Evolutionary conservation across 1,284 basidiomycete genomes (phyloP).

Genomic region (Cryptococcus wingfieldii): DNA sequence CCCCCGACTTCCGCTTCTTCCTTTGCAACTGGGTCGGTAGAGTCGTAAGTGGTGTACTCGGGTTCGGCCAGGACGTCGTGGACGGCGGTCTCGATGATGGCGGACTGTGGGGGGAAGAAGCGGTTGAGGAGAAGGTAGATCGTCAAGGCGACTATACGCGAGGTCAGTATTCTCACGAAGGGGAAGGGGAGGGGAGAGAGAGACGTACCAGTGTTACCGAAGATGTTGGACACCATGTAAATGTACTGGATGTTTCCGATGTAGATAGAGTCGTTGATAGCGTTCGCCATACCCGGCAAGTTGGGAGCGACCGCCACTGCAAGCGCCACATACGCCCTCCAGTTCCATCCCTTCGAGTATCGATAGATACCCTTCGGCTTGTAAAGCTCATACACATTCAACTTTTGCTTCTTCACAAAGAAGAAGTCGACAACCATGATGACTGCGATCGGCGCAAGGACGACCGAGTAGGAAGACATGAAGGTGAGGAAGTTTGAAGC

Average conservation of each 20-base stretch:
- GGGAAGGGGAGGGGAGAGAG: neutral
- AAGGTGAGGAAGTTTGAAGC: constrained; percentile 38
- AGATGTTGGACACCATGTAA: constrained; percentile 48
- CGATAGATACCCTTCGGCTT: constrained; percentile 35
- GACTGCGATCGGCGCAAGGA: constrained; percentile 38
- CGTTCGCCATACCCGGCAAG: constrained; percentile 56
- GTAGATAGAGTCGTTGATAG: constrained; percentile 51
- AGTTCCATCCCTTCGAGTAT: constrained; percentile 61
- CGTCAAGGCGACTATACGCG: constrained; percentile 62
- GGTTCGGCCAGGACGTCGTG: constrained; percentile 23
- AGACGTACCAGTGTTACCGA: constrained; percentile 23
- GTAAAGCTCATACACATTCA: constrained; percentile 41
- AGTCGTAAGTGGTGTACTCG: constrained; percentile 1
- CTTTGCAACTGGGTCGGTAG: neutral
- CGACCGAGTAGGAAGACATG: constrained; percentile 43
- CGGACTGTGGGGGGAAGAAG: constrained; percentile 58
- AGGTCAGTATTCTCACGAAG: neutral
- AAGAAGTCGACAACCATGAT: constrained; percentile 39
- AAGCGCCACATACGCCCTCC: constrained; percentile 52
- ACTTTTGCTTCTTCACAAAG: constrained; percentile 26
- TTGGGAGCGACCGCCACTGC: constrained; percentile 72
- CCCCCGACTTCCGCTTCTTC: neutral
- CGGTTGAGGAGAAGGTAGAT: constrained; percentile 61
- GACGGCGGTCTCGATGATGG: constrained; percentile 60
- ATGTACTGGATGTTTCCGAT: constrained; percentile 56